Evolutionary conservation across 306 rosid genomes (phyloP), one percentile per base, ranked within the genome.

Genomic region (Pyrus communis): DNA sequence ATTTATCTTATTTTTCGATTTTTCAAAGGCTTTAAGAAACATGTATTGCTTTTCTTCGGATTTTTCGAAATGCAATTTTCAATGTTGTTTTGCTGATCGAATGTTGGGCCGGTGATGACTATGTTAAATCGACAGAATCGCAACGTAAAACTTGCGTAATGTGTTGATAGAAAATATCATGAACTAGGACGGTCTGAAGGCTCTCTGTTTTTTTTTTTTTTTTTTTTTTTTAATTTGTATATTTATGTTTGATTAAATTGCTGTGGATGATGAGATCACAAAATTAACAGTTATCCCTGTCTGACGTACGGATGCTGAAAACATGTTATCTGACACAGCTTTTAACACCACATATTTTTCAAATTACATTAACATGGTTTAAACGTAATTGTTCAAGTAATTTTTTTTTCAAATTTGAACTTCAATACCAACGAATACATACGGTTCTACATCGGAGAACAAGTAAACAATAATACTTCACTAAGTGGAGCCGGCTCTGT

Each of bases 121-220:
- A 70, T 45, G 51, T 66, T 40, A 14, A 31, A 40, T 69, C 73
- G 61, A 68, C 87, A 21, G 88, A 84, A 83, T 15, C 55, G 64
- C 67, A 62, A 28, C 28, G 11, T 82, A 86, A 88, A 75, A 69
- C 22, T 84, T 90, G 90, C 85, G 78, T 67, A 15, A 6, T 15
- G 7, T 90, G 98, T 82, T 45, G 95, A 88, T 71, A 51, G 40
- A 62, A 45, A 19, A 18, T 42, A 21, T 80, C 28, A 76, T 76
- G 86, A 80, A 89, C 98, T 93, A 93, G 96, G 96, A 91, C 96
- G 98, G 96, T 90, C 97, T 85, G 97, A 89, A 96, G 96, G 55
- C 55, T 49, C 96, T 82, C 13, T 67, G 19, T 6, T 40, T 10
- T n/a, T 2, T 18, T 2, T 5, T 9, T 15, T 1, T 23, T 19